Base-by-base conservation (phyloP, 352 stramenopile species). In the Phytophthora pisi region DNA sequence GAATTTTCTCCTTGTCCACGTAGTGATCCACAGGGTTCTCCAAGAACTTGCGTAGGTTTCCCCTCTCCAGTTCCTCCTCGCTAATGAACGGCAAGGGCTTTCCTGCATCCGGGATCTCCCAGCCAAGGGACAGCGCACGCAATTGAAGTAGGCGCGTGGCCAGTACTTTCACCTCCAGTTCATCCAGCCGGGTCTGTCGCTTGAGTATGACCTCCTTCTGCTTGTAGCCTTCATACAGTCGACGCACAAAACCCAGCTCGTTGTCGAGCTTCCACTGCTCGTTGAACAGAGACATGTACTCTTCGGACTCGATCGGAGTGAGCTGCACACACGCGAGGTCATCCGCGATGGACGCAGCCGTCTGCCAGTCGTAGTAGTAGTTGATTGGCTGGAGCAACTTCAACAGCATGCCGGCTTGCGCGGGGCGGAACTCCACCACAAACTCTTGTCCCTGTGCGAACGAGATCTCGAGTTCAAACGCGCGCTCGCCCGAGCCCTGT, bases 281-380 rank as follows among this genome's bases (percentile, higher is more conserved):
- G 23, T 62, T 73, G 53, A 84, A 93, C 26, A 91, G 61, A 20
- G 57, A 50, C 52, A 88, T 77, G 55, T 93, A 93, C 63, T 92
- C 81, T 59, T 88, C 70, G 11, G 70, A 61, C 42, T 90, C 68
- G 2, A 64, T 55, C 0, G 63, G 64, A 11, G 58, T 63, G n/a
- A 92, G 66, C 62, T 93, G 81, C 8, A 89, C 70, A 42, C 79
- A 93, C 5, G 70, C 51, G n/a, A 82, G 66, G 26, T 93, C 85
- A 57, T 95, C 89, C 18, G 77, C 65, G 46, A 89, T 76, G 7
- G 68, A 62, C 2, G 76, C 84, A 45, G 82, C 79, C 7, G 76
- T 81, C 38, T 78, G 75, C 84, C 88, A 93, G 57, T 96, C 86
- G 20, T 79, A 84, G 62, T 93, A 83, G 66, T 79, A 87, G 23